Evolutionary conservation across 2,329 filamentous ascomycete genomes (phyloP).

Genomic region (Penicillium sp.): DNA sequence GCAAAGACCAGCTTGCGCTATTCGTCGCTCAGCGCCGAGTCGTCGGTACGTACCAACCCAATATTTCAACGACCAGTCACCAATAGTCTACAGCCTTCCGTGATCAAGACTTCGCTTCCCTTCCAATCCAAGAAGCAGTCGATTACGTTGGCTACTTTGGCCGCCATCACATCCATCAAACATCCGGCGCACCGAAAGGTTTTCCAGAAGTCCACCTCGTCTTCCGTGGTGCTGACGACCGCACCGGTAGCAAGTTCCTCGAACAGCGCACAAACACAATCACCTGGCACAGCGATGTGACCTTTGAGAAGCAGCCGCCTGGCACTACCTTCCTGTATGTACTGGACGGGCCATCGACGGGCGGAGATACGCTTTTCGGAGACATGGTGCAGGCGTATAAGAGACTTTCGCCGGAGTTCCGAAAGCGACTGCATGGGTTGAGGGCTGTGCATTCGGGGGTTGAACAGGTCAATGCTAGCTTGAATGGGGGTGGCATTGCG

Average conservation of each 20-base stretch:
- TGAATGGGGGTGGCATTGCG: conserved; percentile 67
- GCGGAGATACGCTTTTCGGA: conserved; percentile 82
- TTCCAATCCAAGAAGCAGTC: conserved; percentile 69
- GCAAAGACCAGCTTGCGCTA: conserved; percentile 72
- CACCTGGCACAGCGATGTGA: conserved; percentile 87
- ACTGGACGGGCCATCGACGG: conserved; percentile 75
- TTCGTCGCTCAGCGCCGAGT: conserved; percentile 59
- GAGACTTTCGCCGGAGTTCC: conserved; percentile 75
- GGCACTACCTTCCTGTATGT: conserved; percentile 88
- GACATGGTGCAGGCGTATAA: conserved; percentile 80
- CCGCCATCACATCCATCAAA: conserved; percentile 78
- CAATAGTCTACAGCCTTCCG: conserved; percentile 59
- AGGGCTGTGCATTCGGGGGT: conserved; percentile 77
- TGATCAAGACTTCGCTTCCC: conserved; percentile 69
- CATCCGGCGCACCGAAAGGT: conserved; percentile 71
- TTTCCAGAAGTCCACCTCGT: conserved; percentile 77
- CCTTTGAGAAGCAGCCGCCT: conserved; percentile 84
- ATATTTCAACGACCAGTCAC: background rate
- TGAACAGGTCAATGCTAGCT: conserved; percentile 74
- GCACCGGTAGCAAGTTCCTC: conserved; percentile 62
- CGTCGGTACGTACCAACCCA: conserved; percentile 52
- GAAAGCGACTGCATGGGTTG: conserved; percentile 76
- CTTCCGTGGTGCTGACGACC: conserved; percentile 68
- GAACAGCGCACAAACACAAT: conserved; percentile 73
- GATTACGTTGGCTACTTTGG: conserved; percentile 75